Percentiles rank a stretch among this genome's conserved stretches.
Conservation (phyloP, 352 stramenopile genomes). For the Globisporangium takayamanum region DNA sequence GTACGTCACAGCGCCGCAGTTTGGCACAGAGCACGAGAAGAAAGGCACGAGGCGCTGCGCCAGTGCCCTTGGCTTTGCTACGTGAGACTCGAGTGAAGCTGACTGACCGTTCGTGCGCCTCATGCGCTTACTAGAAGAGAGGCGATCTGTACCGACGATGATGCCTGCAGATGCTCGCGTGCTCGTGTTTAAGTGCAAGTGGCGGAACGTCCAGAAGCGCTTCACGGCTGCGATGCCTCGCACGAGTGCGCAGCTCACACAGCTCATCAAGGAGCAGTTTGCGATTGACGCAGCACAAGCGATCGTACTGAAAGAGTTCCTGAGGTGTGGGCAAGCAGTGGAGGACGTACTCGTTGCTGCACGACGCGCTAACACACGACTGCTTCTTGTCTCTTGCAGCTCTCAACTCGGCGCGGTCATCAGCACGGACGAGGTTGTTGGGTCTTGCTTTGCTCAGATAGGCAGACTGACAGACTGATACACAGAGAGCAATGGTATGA, state of each 20-base stretch:
- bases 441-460: background rate
- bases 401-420: constrained; percentile 9
- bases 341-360: background rate
- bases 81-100: background rate
- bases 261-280: constrained; percentile 36
- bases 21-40: constrained; percentile 9
- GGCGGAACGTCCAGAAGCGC: constrained; percentile 32
- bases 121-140: constrained; percentile 10
- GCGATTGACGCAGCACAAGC: constrained; percentile 17
- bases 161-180: too few relatives aligned
- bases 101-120: background rate
- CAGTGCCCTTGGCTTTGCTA: background rate
- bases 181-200: constrained; percentile 68
- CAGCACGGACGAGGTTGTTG: constrained; percentile 10
- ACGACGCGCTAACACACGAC: too few relatives aligned
- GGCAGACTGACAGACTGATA: too few relatives aligned
- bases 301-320: constrained; percentile 29
- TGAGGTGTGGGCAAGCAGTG: constrained; percentile 19
- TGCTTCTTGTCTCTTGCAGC: background rate
- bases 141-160: background rate
- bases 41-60: too few relatives aligned
- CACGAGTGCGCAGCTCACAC: constrained; percentile 23
- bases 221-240: constrained; percentile 28
- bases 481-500: background rate
- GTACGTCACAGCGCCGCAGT: constrained; percentile 26